phyloP scores from a whole-genome alignment of 352 stramenopile genomes.

The Globisporangium cylindrosporum region DNA sequence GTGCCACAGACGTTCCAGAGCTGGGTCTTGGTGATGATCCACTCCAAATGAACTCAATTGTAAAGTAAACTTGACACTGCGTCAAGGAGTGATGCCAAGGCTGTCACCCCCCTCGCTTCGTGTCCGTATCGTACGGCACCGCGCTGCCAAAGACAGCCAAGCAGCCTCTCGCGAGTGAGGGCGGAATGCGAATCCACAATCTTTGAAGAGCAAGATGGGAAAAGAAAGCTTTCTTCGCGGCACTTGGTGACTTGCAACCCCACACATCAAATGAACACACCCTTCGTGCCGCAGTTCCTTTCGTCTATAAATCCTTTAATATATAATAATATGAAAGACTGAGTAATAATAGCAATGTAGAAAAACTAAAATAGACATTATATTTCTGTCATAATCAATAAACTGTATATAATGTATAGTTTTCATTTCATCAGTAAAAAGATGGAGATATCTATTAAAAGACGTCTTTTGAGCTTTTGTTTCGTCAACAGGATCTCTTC shows the following conservation, averaged over 20 bases:
- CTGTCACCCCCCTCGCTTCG: not conserved
- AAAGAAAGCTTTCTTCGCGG: not conserved
- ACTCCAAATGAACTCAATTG: too few relatives aligned
- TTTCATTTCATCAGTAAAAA: not conserved
- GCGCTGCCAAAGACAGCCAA: not conserved
- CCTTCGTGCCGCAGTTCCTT: not conserved
- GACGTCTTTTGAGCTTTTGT: not conserved
- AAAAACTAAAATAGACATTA: too few relatives aligned
- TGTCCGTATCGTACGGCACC: not conserved
- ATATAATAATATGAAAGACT: not conserved
- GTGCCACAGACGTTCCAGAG: too few relatives aligned
- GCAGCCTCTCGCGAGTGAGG: not conserved
- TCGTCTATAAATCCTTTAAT: not conserved
- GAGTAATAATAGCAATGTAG: too few relatives aligned
- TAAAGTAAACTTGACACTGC: not conserved
- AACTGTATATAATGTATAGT: not conserved
- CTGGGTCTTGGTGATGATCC: too few relatives aligned
- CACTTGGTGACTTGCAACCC: not conserved
- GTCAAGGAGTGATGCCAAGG: not conserved
- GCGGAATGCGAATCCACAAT: not conserved
- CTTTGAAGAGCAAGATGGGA: not conserved
- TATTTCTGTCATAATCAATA: not conserved
- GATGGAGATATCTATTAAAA: not conserved
- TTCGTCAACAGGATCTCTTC: constrained; percentile 13
- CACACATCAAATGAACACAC: not conserved